Conservation (phyloP, 1,284 basidiomycete species). For the Fistulinella cinereoalba region DNA sequence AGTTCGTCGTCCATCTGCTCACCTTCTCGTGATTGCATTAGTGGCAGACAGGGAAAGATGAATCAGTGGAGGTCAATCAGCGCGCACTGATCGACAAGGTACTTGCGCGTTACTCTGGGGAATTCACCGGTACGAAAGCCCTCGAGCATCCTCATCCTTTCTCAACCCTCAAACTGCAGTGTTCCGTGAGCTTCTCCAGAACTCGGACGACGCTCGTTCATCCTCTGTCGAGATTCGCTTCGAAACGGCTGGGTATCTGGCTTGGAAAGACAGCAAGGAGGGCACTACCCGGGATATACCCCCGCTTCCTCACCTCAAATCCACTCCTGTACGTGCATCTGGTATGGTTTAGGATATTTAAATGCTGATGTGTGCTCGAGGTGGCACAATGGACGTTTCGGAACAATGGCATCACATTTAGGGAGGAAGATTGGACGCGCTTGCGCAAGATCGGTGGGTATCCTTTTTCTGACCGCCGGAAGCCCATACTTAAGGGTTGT, state of each 20-base stretch:
- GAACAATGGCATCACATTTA: constrained; percentile 84
- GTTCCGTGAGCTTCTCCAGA: constrained; percentile 89
- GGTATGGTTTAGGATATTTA: neutral
- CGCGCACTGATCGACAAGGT: constrained; percentile 92
- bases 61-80: constrained; percentile 86
- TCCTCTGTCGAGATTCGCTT: constrained; percentile 80
- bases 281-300: constrained; percentile 3
- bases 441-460: constrained; percentile 80
- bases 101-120: constrained; percentile 89
- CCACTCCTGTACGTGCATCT: constrained; percentile 38
- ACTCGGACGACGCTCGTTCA: constrained; percentile 92
- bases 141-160: neutral
- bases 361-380: constrained; percentile 33
- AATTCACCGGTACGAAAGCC: constrained; percentile 68
- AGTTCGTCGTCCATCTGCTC: neutral
- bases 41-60: constrained; percentile 75
- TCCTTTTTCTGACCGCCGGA: neutral
- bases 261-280: constrained; percentile 32
- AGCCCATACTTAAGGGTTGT: neutral
- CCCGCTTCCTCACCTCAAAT: constrained; percentile 61
- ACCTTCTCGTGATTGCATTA: constrained; percentile 21
- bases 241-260: constrained; percentile 59
- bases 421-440: constrained; percentile 84
- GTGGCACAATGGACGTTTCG: constrained; percentile 77
- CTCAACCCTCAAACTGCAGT: constrained; percentile 41